phyloP scores from a whole-genome alignment of 805 yeast species.

The Kodamaea kakaduensis region DNA sequence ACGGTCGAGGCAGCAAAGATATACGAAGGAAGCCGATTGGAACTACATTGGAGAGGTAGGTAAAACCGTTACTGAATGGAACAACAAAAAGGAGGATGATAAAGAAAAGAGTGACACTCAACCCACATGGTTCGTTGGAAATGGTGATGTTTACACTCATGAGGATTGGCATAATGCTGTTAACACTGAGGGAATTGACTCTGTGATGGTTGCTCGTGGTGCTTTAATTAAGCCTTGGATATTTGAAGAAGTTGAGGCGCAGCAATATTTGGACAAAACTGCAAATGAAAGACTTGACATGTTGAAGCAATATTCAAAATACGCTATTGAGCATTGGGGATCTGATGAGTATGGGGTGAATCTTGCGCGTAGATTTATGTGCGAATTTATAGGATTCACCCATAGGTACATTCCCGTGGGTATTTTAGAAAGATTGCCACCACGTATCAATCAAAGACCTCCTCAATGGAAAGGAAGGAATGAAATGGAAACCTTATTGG shows the following conservation, averaged over 20 bases:
- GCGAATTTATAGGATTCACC: constrained; percentile 92
- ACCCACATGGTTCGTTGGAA: constrained; percentile 83
- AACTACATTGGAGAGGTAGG: constrained; percentile 77
- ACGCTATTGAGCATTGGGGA: constrained; percentile 96
- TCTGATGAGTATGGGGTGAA: constrained; percentile 92
- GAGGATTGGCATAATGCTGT: constrained; percentile 84
- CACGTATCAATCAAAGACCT: constrained; percentile 88
- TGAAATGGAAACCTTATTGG: constrained; percentile 86
- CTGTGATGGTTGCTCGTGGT: constrained; percentile 97
- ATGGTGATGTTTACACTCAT: constrained; percentile 86
- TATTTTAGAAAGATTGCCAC: constrained; percentile 81
- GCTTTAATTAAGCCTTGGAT: constrained; percentile 99
- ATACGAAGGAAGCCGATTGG: constrained; percentile 92
- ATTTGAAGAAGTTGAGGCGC: constrained; percentile 88
- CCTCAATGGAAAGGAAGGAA: constrained; percentile 90
- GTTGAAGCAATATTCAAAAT: constrained; percentile 63
- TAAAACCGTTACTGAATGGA: constrained; percentile 55
- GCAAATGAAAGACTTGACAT: constrained; percentile 85
- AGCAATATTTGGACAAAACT: constrained; percentile 85
- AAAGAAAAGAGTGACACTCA: constrained; percentile 55
- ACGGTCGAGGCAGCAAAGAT: constrained; percentile 92
- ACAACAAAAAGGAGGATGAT: constrained; percentile 51
- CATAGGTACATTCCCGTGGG: constrained; percentile 95
- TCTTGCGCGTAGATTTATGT: constrained; percentile 81
- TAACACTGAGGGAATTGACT: constrained; percentile 67